Evolutionary conservation across 2,329 filamentous ascomycete species (phyloP).

Genomic region (Sporothrix variecibatus): DNA sequence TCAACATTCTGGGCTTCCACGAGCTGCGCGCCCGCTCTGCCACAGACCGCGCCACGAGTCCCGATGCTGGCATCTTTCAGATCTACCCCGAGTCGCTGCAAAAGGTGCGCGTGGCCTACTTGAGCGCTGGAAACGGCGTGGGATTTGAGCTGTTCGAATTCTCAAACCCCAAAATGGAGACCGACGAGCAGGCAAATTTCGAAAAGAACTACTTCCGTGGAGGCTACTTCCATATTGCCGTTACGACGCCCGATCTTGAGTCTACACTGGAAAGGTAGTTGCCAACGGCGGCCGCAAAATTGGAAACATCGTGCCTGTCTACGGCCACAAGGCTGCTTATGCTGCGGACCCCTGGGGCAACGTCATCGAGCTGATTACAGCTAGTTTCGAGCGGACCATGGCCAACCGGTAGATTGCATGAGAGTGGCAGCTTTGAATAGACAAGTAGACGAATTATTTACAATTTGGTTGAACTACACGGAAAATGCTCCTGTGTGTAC

Average conservation of each 20-base stretch:
- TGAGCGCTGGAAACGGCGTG: constrained; percentile 24
- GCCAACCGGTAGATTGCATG: constrained; percentile 1
- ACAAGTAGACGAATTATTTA: no score
- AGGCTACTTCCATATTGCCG: constrained; percentile 23
- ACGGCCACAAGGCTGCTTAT: constrained; percentile 18
- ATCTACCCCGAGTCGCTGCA: constrained; percentile 23
- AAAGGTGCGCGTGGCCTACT: constrained; percentile 20
- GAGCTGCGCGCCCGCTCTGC: constrained; percentile 2
- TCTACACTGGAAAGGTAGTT: constrained; percentile 7
- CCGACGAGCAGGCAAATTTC: constrained; percentile 10
- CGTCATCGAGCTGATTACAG: constrained; percentile 20
- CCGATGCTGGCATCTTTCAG: constrained; percentile 14
- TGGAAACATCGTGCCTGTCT: constrained; percentile 15
- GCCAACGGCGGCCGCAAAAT: constrained; percentile 7
- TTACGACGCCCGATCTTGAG: constrained; percentile 14
- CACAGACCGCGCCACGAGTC: background rate
- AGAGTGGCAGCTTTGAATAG: background rate
- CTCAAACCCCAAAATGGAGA: background rate
- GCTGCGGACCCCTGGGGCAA: constrained; percentile 25
- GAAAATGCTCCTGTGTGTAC: no score
- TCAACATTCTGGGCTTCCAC: constrained; percentile 18
- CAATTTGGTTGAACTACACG: no score
- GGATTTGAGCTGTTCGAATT: constrained; percentile 26
- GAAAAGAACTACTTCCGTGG: constrained; percentile 22
- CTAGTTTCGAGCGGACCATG: constrained; percentile 20